Evolutionary conservation across 768 basidiomycete genomes (phyloP), one percentile per base, ranked within the genome.

Genomic region (Amanita rimosa): DNA sequence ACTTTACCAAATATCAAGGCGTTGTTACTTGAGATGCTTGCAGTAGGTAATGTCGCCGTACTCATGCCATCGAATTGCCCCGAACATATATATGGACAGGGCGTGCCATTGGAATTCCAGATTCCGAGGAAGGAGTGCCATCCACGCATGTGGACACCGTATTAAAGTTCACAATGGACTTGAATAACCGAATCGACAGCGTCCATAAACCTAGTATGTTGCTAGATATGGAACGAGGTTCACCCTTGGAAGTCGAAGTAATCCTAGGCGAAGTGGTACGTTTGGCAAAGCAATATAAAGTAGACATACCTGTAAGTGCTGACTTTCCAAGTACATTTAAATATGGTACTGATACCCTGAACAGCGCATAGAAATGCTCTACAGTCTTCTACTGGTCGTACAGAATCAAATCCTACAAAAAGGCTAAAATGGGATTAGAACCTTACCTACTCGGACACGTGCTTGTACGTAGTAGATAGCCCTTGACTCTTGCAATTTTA

Each of bases 191-290:
- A 21, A 67, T 79, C 2, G 67, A 73, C 2, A 72, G 66, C 53
- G 66, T 46, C 6, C 73, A 79, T 44, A 65, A 69, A 44, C 72
- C 78, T 3, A 83, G 81, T 56, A 83, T 83, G 79, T 64, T 81
- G 29, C 65, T 82, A 4, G 81, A 83, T 57, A 65, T 66, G 17
- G 66, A 74, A 55, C 70, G 65, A 42, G 74, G 71, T 2, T 67
- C 66, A 46, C 79, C 83, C 34, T 73, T 83, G 51, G 83, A 85
- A 62, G 74, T 84, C 1, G 82, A 84, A 58, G 78, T 73, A 10
- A 78, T 84, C 36, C 51, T 83, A 3, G 82, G 83, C 0, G 74
- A 80, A 51, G 72, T 81, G 2, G 74, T 81, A 17, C 61, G 75
- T 37, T 64, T 78, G 64, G 80, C 74, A 0, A 67, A 62, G 54